Conservation (phyloP, 169 alveolate genomes). For the Plasmodium inui region DNA sequence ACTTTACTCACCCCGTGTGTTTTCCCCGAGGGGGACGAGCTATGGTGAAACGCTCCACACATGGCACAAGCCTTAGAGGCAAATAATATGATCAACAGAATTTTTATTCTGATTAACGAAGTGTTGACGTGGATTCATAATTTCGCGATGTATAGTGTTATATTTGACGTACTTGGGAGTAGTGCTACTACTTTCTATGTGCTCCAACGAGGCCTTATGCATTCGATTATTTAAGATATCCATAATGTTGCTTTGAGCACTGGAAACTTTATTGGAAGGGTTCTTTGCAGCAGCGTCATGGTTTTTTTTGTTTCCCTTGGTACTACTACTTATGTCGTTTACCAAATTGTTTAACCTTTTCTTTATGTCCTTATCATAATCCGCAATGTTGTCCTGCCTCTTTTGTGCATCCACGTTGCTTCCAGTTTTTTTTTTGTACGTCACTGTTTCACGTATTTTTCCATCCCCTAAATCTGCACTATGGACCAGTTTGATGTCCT, state of each 20-base stretch:
- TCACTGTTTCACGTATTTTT: neutral
- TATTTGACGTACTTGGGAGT: constrained; percentile 61
- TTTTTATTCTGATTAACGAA: constrained; percentile 24
- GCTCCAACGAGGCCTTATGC: constrained; percentile 21
- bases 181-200: constrained; percentile 6
- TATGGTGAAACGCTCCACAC: neutral
- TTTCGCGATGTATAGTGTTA: constrained; percentile 67
- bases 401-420: constrained; percentile 21
- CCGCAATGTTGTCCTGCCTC: constrained; percentile 3
- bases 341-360: constrained; percentile 21
- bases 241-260: constrained; percentile 27
- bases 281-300: neutral
- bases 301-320: neutral
- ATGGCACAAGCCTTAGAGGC: neutral
- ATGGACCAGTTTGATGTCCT: neutral
- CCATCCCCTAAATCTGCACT: neutral
- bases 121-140: constrained; percentile 63
- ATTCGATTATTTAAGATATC: constrained; percentile 33
- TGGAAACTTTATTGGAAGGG: neutral
- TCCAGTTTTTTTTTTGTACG: neutral
- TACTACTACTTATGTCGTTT: constrained; percentile 7
- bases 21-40: neutral
- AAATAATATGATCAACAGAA: constrained; percentile 68
- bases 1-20: neutral
- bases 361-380: constrained; percentile 37